phyloP scores from a whole-genome alignment of 345 rosid genomes.

The Ricinus communis region DNA sequence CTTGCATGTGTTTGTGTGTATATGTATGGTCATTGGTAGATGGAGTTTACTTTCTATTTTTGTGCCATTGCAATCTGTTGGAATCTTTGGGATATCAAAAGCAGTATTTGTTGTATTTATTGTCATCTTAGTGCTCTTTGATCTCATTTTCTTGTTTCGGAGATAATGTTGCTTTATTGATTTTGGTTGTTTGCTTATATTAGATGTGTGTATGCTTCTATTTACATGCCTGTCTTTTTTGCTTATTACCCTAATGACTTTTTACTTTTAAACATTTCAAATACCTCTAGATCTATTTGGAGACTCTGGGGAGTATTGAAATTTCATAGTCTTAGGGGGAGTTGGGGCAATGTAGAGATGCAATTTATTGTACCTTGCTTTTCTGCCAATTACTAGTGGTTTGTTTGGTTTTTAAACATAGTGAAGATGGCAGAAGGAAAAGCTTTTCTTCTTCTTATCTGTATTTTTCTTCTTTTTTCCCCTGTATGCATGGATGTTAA shows the following conservation, averaged over 20 bases:
- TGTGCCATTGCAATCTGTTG: too few species aligned
- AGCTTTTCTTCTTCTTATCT: too few species aligned
- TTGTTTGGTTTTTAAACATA: neutral
- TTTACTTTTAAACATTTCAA: neutral
- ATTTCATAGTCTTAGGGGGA: neutral
- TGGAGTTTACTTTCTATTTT: neutral
- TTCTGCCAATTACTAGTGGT: neutral
- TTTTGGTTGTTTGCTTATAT: neutral
- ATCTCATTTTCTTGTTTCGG: conserved; percentile 7
- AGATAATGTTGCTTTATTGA: neutral
- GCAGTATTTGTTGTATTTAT: neutral
- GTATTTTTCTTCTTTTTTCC: too few species aligned
- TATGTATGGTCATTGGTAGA: neutral
- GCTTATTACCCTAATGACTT: neutral
- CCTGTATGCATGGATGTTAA: too few species aligned
- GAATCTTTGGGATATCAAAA: too few species aligned
- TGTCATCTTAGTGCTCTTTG: neutral
- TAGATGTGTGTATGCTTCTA: neutral
- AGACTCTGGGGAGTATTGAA: neutral
- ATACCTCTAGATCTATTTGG: neutral
- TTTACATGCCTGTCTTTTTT: neutral
- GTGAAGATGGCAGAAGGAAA: too few species aligned
- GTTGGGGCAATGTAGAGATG: neutral
- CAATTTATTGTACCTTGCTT: neutral
- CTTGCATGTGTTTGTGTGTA: neutral